phyloP scores from a whole-genome alignment of 1,284 basidiomycete species.

The Coniferiporia weirii region DNA sequence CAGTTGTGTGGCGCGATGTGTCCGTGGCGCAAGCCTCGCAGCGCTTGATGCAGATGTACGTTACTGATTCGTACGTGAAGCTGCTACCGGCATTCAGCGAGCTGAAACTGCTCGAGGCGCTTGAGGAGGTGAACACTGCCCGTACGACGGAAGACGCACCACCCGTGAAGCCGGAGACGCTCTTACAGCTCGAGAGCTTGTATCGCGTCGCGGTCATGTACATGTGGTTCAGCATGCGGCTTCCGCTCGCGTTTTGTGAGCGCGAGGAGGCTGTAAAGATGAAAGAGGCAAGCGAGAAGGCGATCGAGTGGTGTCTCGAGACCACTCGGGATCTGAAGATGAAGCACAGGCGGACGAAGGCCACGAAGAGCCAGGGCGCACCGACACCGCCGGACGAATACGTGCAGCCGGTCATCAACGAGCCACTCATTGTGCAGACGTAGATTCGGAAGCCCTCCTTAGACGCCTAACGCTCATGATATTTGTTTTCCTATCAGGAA shows the following conservation, averaged over 20 bases:
- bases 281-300: constrained; percentile 65
- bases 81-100: constrained; percentile 14
- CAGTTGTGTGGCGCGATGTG: constrained; percentile 27
- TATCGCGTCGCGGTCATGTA: constrained; percentile 84
- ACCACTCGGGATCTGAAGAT: constrained; percentile 25
- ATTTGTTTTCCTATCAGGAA: no score
- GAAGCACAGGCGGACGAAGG: background rate
- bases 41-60: constrained; percentile 26
- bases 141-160: constrained; percentile 3
- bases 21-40: constrained; percentile 21
- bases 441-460: background rate
- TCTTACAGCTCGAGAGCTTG: constrained; percentile 65
- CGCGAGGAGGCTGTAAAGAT: constrained; percentile 45
- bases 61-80: constrained; percentile 22
- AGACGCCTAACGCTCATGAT: no score
- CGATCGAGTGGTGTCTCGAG: constrained; percentile 62
- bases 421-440: background rate
- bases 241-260: constrained; percentile 68
- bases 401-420: background rate
- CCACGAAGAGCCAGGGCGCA: background rate
- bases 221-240: constrained; percentile 83
- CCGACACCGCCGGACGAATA: background rate
- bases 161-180: constrained; percentile 24
- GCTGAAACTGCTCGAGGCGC: constrained; percentile 19
- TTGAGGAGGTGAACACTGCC: constrained; percentile 20